These are phyloP conservation scores for Trichothecium roseum DNA, from an alignment of 2,329 filamentous ascomycete species.

Conservation along the genomic window DNA sequence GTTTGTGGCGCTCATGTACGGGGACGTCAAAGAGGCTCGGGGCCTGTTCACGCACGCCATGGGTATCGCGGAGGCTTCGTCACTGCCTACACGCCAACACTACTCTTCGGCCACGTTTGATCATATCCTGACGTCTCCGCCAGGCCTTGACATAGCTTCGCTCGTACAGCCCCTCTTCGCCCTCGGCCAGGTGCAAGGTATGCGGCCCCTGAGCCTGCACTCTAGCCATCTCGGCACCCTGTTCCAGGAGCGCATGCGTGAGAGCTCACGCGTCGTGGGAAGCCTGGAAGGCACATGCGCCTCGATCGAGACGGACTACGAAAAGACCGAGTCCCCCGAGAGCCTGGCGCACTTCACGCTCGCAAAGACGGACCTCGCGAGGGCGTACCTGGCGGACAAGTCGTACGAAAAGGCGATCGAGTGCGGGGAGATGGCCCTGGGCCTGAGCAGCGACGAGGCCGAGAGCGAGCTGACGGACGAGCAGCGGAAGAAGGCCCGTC, in stretches of 20 bases:
- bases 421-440: constrained; percentile 70
- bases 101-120: constrained; percentile 80
- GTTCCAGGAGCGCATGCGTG: constrained; percentile 69
- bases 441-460: constrained; percentile 63
- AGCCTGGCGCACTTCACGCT: constrained; percentile 70
- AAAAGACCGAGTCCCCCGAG: constrained; percentile 65
- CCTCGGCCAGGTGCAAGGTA: constrained; percentile 66
- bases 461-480: constrained; percentile 55
- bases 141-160: constrained; percentile 41
- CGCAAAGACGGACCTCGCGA: constrained; percentile 76
- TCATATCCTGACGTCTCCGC: constrained; percentile 51
- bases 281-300: constrained; percentile 58
- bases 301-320: constrained; percentile 69
- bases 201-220: constrained; percentile 59
- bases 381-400: constrained; percentile 64
- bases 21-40: constrained; percentile 66
- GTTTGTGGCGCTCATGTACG: constrained; percentile 67
- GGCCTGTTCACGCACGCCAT: constrained; percentile 88
- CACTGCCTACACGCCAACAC: constrained; percentile 62
- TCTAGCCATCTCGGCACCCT: constrained; percentile 71
- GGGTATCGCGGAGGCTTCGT: constrained; percentile 76
- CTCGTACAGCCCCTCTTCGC: constrained; percentile 85
- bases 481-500: constrained; percentile 56
- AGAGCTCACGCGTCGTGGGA: constrained; percentile 52
- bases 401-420: constrained; percentile 61